Evolutionary conservation across 1,284 basidiomycete genomes (phyloP), one percentile per base, ranked within the genome.

Genomic region (Malassezia brasiliensis): DNA sequence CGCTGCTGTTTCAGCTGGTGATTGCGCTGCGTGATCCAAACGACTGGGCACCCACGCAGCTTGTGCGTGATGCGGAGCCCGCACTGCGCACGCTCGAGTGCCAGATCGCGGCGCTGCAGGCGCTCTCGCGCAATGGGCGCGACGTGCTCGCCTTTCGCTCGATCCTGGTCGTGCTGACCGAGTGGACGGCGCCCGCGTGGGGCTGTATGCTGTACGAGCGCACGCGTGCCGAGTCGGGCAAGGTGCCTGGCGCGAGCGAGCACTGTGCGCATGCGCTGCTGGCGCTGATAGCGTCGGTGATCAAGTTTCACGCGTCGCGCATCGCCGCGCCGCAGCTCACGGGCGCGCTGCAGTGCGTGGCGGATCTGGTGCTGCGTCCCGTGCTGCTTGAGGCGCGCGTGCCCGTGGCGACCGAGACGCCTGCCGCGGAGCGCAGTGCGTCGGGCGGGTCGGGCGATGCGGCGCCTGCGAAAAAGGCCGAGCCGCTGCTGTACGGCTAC

Each of bases 301-400:
- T 72, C 59, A 74, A 73, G 53, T 74, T 69, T 49, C 63, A 60
- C 52, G 71, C 71, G 38, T 58, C 71, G 19, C 45, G 51, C 28
- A 41, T 52, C 12, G 34, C 52, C 14, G 35, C 41, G 28, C 11
- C 38, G 39, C 50, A 44, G n/a, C 38, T 52, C 36, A 17, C 48
- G 15, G 17, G 30, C n/a, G 32, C 38, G 19, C 38, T 58, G 19
- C 22, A 12, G 17, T 28, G 46, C 6, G 44, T 53, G 20, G 19
- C 45, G 19, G 32, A n/a, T 10, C 28, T 52, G 22, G 19, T 53
- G 12, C 44, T 57, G 17, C 22, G 17, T 8, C 49, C 38, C 10
- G 28, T 30, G n/a, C 20, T 56, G 8, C 50, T 42, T 10, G 22
- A 42, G 3, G 40, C 12, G 12, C 14, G 15, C 3, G 40, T 11